Evolutionary conservation across 2,329 filamentous ascomycete genomes (phyloP).

Genomic region (Phyllosticta capitalensis): DNA sequence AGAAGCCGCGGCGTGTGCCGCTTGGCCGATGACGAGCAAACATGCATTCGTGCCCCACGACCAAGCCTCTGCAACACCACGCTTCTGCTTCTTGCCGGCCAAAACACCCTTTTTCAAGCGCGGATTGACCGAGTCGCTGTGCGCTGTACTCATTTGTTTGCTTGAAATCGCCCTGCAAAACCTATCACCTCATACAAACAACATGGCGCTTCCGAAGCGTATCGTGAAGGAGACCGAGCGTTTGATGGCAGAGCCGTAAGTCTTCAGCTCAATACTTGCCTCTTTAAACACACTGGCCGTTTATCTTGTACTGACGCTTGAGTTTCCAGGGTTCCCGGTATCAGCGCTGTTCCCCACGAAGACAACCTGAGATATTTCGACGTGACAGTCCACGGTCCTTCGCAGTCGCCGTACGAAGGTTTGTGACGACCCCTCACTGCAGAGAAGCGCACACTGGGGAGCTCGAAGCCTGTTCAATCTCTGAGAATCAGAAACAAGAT

Average conservation of each 20-base stretch:
- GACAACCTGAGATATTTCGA: constrained; percentile 98
- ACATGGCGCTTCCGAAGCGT: constrained; percentile 77
- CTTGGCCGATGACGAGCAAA: constrained; percentile 8
- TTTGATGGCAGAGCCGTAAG: constrained; percentile 91
- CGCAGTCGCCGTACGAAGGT: constrained; percentile 94
- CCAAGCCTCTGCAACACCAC: neutral
- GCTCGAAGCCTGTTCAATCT: neutral
- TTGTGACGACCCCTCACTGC: constrained; percentile 16
- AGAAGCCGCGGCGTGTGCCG: constrained; percentile 9
- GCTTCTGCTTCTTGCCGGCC: neutral
- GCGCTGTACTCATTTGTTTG: neutral
- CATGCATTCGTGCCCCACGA: neutral
- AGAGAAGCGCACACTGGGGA: neutral
- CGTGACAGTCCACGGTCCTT: constrained; percentile 87
- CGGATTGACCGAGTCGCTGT: neutral
- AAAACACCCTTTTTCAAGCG: neutral
- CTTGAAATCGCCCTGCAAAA: neutral
- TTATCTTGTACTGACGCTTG: neutral
- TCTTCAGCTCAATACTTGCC: constrained; percentile 12
- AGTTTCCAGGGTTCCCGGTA: constrained; percentile 73
- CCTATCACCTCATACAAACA: constrained; percentile 9
- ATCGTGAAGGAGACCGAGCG: constrained; percentile 99
- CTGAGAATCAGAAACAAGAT: neutral
- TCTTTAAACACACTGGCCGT: neutral
- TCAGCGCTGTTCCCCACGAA: constrained; percentile 90